Evolutionary conservation across 768 basidiomycete genomes (phyloP).

Genomic region (Leccinum uliginosum): DNA sequence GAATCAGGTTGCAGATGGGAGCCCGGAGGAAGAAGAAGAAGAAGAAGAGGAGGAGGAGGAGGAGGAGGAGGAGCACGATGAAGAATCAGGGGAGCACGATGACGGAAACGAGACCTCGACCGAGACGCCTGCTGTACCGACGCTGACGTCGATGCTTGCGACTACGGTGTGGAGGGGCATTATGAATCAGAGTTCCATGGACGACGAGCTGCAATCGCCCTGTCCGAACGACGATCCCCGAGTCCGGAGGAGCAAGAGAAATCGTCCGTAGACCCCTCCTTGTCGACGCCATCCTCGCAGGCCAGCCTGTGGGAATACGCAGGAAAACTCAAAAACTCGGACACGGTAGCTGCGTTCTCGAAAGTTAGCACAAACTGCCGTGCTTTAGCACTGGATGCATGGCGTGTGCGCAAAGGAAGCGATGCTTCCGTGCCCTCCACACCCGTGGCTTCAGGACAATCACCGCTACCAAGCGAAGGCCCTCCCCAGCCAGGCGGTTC

Average conservation of each 20-base stretch:
- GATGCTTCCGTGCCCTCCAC: constrained; percentile 1
- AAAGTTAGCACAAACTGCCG: constrained; percentile 77
- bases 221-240: constrained; percentile 27
- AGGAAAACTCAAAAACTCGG: constrained; percentile 68
- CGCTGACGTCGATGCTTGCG: constrained; percentile 51
- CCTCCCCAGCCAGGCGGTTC: constrained; percentile 12
- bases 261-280: constrained; percentile 12
- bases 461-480: constrained; percentile 22
- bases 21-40: constrained; percentile 26
- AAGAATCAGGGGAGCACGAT: constrained; percentile 28
- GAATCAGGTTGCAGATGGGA: constrained; percentile 41
- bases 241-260: constrained; percentile 16
- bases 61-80: constrained; percentile 26
- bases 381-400: constrained; percentile 47
- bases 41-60: too few species aligned
- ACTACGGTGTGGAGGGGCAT: constrained; percentile 73
- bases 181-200: constrained; percentile 72
- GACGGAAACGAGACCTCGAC: constrained; percentile 47
- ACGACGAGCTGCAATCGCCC: constrained; percentile 44
- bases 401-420: constrained; percentile 23
- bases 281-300: constrained; percentile 20
- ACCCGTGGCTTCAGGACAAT: not conserved
- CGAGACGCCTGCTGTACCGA: constrained; percentile 34
- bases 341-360: constrained; percentile 62
- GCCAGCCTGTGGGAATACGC: constrained; percentile 65